phyloP scores from a whole-genome alignment of 306 rosid genomes.

The Acmispon strigosus region DNA sequence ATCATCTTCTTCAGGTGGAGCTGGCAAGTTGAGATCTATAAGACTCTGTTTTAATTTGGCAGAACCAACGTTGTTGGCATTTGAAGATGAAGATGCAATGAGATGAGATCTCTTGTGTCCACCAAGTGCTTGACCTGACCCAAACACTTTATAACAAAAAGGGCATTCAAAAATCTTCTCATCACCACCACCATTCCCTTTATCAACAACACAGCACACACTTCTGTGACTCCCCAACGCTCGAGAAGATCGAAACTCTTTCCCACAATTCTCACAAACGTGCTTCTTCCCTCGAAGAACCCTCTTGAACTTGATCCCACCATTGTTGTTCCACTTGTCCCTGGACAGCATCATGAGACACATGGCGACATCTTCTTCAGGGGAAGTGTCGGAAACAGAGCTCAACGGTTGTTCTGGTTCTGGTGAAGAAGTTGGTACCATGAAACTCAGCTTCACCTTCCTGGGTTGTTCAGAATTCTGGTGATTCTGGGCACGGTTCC shows the following conservation, averaged over 20 bases:
- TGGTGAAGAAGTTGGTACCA: background rate
- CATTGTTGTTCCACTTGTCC: slow-evolving; percentile 44
- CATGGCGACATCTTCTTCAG: slow-evolving; percentile 83
- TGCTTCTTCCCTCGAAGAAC: slow-evolving; percentile 42
- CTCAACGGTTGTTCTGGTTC: slow-evolving; percentile 46
- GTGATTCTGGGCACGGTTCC: slow-evolving; percentile 24
- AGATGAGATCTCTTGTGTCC: slow-evolving; percentile 93
- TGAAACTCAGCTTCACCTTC: slow-evolving; percentile 20
- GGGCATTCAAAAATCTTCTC: slow-evolving; percentile 68
- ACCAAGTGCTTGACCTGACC: slow-evolving; percentile 93
- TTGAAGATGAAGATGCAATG: slow-evolving; percentile 22
- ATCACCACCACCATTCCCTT: background rate
- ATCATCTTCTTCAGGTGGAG: slow-evolving; percentile 62
- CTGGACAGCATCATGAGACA: slow-evolving; percentile 81
- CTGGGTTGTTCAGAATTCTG: slow-evolving; percentile 11
- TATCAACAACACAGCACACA: slow-evolving; percentile 28
- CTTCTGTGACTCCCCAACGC: slow-evolving; percentile 56
- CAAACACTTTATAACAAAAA: slow-evolving; percentile 67
- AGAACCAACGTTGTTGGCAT: background rate
- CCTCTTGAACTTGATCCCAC: slow-evolving; percentile 36
- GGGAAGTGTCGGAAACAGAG: slow-evolving; percentile 61
- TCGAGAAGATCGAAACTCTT: slow-evolving; percentile 64
- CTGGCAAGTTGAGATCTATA: slow-evolving; percentile 93
- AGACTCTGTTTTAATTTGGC: slow-evolving; percentile 24
- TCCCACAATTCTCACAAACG: slow-evolving; percentile 46